These are phyloP conservation scores for Trypanosoma scelopori DNA, from an alignment of 208 protist species.

Conservation along the genomic window DNA sequence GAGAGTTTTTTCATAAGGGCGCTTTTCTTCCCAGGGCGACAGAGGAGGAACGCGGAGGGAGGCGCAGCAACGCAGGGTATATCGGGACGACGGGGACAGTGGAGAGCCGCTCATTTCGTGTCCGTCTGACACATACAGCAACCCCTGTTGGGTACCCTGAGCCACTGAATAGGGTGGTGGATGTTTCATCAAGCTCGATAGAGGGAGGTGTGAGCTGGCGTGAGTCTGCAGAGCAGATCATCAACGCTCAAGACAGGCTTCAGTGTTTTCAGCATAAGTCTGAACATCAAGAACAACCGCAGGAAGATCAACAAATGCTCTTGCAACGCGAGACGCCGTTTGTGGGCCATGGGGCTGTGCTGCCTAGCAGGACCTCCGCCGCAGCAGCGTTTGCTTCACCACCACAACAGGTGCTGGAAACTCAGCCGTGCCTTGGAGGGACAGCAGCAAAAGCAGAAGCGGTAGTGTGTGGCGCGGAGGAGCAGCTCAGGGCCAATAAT, in stretches of 20 bases:
- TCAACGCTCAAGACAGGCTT: neutral
- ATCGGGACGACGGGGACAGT: neutral
- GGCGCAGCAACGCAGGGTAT: neutral
- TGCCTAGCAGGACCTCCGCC: no score
- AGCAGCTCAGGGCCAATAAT: constrained; percentile 8
- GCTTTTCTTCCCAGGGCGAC: no score
- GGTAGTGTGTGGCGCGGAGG: neutral
- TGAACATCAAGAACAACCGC: no score
- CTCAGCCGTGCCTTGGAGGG: neutral
- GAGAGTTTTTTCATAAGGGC: no score
- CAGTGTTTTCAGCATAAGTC: no score
- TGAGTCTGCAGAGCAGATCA: constrained; percentile 12
- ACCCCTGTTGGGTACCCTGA: neutral
- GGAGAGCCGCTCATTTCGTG: constrained; percentile 11
- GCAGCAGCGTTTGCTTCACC: no score
- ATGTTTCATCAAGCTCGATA: neutral
- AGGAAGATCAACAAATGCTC: no score
- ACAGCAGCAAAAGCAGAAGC: constrained; percentile 24
- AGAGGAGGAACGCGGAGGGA: neutral
- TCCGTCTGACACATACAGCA: constrained; percentile 2
- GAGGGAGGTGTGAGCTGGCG: neutral
- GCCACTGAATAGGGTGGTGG: neutral
- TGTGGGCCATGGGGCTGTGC: no score
- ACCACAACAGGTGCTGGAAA: no score
- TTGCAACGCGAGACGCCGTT: no score